Percentiles rank a stretch among this genome's conserved stretches.
Conservation (phyloP, 805 yeast species). For the Candida alai region DNA sequence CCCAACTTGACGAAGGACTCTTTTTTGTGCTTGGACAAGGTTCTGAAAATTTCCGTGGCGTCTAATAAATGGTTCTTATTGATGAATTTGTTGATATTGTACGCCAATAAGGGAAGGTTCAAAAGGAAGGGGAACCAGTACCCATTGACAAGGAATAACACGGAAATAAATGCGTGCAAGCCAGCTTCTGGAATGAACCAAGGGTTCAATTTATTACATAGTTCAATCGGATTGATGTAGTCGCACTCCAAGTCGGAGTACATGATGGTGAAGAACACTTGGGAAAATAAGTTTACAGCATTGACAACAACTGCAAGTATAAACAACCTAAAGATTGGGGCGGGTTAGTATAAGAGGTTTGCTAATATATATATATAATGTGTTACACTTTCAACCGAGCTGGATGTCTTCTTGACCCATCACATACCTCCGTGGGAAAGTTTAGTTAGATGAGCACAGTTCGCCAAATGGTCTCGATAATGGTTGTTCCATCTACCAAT, state of each 20-base stretch:
- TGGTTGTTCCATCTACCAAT: no score
- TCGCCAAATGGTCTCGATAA: no score
- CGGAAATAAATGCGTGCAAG: slow-evolving; percentile 68
- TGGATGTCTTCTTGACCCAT: no score
- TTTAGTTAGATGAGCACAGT: no score
- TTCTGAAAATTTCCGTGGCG: slow-evolving; percentile 96
- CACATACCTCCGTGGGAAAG: no score
- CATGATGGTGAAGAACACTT: slow-evolving; percentile 93
- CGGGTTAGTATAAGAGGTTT: slow-evolving; percentile 5
- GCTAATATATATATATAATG: no score
- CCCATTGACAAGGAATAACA: slow-evolving; percentile 76
- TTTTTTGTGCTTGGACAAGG: slow-evolving; percentile 86
- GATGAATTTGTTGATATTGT: slow-evolving; percentile 74
- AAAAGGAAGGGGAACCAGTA: slow-evolving; percentile 87
- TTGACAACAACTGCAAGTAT: slow-evolving; percentile 78
- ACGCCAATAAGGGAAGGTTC: slow-evolving; percentile 80
- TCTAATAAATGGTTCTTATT: slow-evolving; percentile 83
- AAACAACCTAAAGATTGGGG: slow-evolving; percentile 54
- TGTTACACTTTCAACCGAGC: no score
- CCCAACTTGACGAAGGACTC: slow-evolving; percentile 89
- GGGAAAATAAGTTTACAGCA: slow-evolving; percentile 83
- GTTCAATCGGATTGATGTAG: slow-evolving; percentile 94
- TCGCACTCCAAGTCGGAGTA: slow-evolving; percentile 94
- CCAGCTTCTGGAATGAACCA: slow-evolving; percentile 88
- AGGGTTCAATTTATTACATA: slow-evolving; percentile 88